Evolutionary conservation across 2,329 filamentous ascomycete species (phyloP).

Genomic region (Fusarium chuoi): DNA sequence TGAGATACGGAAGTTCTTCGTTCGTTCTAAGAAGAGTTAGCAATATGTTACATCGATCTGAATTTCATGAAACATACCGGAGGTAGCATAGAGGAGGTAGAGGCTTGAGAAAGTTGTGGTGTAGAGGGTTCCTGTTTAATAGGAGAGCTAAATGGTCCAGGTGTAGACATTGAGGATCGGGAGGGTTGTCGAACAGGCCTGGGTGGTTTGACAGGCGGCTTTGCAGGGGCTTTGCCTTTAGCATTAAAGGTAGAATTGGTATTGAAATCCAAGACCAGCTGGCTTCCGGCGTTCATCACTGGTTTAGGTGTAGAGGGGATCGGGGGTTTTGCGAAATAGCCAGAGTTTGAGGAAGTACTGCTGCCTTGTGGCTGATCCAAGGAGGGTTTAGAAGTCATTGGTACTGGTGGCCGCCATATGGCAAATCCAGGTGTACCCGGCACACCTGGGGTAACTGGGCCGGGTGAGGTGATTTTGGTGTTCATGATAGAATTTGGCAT

Average conservation of each 20-base stretch:
- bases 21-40: constrained; percentile 40
- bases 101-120: constrained; percentile 41
- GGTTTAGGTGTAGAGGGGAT: constrained; percentile 54
- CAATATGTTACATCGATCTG: background rate
- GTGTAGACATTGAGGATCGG: constrained; percentile 35
- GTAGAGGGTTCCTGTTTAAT: constrained; percentile 48
- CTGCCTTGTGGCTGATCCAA: constrained; percentile 36
- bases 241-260: constrained; percentile 44
- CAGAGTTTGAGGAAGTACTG: constrained; percentile 33
- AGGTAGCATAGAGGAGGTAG: constrained; percentile 39
- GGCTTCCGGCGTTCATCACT: constrained; percentile 47
- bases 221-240: constrained; percentile 51
- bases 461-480: constrained; percentile 33
- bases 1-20: constrained; percentile 45
- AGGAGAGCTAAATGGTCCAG: constrained; percentile 39
- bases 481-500: constrained; percentile 38
- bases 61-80: constrained; percentile 39
- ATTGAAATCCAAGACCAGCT: constrained; percentile 52
- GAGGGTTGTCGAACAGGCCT: constrained; percentile 42
- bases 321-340: constrained; percentile 51
- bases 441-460: constrained; percentile 30
- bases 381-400: constrained; percentile 41
- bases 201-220: constrained; percentile 46
- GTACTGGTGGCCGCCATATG: constrained; percentile 51
- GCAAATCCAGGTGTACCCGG: constrained; percentile 52